Conservation (phyloP, 1,284 basidiomycete species). For the Trichosporon sp. region DNA sequence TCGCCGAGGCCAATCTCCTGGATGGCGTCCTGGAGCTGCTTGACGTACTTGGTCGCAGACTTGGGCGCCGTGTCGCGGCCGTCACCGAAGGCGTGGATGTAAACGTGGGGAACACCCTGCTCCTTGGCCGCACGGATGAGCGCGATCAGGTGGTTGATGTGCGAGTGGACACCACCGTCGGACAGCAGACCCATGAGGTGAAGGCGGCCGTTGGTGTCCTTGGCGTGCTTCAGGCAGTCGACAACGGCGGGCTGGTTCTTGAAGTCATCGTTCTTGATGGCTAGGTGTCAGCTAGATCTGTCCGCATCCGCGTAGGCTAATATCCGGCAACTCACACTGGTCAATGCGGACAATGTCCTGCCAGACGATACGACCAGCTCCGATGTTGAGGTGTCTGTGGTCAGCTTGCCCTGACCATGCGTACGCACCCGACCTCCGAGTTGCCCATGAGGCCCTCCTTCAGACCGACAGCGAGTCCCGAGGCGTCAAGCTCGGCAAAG, state of each 20-base stretch:
- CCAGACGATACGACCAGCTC: conserved; percentile 87
- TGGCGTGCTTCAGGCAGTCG: conserved; percentile 67
- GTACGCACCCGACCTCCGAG: conserved; percentile 78
- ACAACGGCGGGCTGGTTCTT: conserved; percentile 71
- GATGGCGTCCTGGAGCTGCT: conserved; percentile 71
- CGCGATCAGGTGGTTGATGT: conserved; percentile 78
- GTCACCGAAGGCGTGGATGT: conserved; percentile 85
- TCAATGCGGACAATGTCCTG: conserved; percentile 92
- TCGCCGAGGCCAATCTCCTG: conserved; percentile 60
- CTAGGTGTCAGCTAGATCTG: conserved; percentile 30
- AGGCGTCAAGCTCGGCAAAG: conserved; percentile 68
- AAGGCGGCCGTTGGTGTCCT: conserved; percentile 70
- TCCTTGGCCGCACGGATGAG: conserved; percentile 83
- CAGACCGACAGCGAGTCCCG: conserved; percentile 79
- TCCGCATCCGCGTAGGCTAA: too few species aligned
- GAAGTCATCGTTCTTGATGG: conserved; percentile 81
- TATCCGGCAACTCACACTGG: conserved; percentile 52
- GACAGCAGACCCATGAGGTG: conserved; percentile 83
- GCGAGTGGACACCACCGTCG: conserved; percentile 91
- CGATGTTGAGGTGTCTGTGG: conserved; percentile 79
- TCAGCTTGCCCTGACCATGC: neutral
- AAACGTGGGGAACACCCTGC: conserved; percentile 71
- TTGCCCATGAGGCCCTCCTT: conserved; percentile 92
- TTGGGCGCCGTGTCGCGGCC: conserved; percentile 78
- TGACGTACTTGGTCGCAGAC: conserved; percentile 66